Evolutionary conservation across 805 yeast genomes (phyloP).

Genomic region (Candida succiphila): DNA sequence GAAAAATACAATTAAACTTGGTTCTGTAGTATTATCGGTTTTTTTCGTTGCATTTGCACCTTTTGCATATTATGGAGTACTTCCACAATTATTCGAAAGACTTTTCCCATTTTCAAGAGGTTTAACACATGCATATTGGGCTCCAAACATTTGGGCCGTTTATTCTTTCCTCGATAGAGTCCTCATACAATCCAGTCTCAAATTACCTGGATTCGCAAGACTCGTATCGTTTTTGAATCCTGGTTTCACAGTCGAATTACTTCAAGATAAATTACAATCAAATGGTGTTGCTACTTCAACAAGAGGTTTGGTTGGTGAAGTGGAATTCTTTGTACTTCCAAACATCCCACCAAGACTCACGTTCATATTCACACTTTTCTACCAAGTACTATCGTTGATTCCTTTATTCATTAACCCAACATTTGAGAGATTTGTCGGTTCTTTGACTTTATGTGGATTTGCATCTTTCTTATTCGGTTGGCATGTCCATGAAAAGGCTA

Average conservation of each 20-base stretch:
- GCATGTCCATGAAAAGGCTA: constrained; percentile 98
- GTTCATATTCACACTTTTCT: constrained; percentile 71
- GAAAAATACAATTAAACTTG: constrained; percentile 52
- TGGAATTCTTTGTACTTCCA: constrained; percentile 72
- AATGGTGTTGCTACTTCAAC: constrained; percentile 28
- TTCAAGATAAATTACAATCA: not conserved
- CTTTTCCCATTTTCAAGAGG: constrained; percentile 93
- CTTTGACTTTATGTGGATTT: constrained; percentile 81
- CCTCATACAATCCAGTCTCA: constrained; percentile 35
- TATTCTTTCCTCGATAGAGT: constrained; percentile 77
- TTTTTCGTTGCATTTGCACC: constrained; percentile 72
- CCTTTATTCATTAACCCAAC: constrained; percentile 68
- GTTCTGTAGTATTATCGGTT: constrained; percentile 48
- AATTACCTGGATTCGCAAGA: constrained; percentile 33
- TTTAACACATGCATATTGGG: constrained; percentile 97
- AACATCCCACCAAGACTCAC: constrained; percentile 71
- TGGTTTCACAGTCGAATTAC: not conserved
- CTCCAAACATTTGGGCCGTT: constrained; percentile 95
- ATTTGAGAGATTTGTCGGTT: constrained; percentile 70
- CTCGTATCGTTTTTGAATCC: constrained; percentile 22
- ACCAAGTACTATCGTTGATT: constrained; percentile 67
- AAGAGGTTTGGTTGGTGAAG: constrained; percentile 88
- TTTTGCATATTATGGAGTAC: constrained; percentile 48
- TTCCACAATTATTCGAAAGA: constrained; percentile 57
- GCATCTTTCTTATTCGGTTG: constrained; percentile 92